These are phyloP conservation scores for Podospora anserina DNA, from an alignment of 495 filamentous ascomycete species.

Conservation along the genomic window DNA sequence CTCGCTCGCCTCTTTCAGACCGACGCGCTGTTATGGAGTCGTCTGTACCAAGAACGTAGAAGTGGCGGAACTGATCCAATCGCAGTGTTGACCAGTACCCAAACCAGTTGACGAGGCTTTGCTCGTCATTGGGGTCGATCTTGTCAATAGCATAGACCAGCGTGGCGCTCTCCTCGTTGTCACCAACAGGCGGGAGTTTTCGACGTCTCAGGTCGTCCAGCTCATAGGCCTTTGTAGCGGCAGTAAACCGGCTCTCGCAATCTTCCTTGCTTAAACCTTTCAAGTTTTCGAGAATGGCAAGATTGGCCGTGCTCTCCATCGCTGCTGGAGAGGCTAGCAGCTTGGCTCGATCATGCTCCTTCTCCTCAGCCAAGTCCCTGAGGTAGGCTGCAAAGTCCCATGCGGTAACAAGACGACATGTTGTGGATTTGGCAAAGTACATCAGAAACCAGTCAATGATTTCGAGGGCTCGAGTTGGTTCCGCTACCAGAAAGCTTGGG, in stretches of 20 bases:
- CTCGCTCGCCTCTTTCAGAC: slow-evolving; percentile 32
- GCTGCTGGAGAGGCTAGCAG: slow-evolving; percentile 14
- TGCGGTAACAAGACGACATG: slow-evolving; percentile 34
- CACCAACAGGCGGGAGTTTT: slow-evolving; percentile 15
- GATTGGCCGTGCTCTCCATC: slow-evolving; percentile 21
- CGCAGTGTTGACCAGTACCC: slow-evolving; percentile 50
- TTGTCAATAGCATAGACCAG: slow-evolving; percentile 40
- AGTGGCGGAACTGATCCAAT: slow-evolving; percentile 46
- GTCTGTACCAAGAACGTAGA: slow-evolving; percentile 46
- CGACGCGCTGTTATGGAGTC: slow-evolving; percentile 18
- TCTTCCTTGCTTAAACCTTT: slow-evolving; percentile 26
- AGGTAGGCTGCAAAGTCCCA: slow-evolving; percentile 46
- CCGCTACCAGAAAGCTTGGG: slow-evolving; percentile 56
- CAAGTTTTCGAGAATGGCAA: slow-evolving; percentile 9
- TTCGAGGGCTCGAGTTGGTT: slow-evolving; percentile 47
- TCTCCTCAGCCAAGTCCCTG: slow-evolving; percentile 38
- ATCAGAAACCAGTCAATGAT: slow-evolving; percentile 58
- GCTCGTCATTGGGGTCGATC: slow-evolving; percentile 53
- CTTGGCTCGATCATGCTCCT: slow-evolving; percentile 32
- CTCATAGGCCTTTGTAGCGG: slow-evolving; percentile 26
- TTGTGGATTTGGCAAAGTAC: slow-evolving; percentile 21
- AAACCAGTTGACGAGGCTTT: slow-evolving; percentile 52
- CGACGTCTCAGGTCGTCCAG: slow-evolving; percentile 20
- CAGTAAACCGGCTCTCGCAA: slow-evolving; percentile 28
- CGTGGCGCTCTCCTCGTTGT: slow-evolving; percentile 37